Base-by-base conservation (phyloP, 257 asterid species). In the Thymus mandschuricus region DNA sequence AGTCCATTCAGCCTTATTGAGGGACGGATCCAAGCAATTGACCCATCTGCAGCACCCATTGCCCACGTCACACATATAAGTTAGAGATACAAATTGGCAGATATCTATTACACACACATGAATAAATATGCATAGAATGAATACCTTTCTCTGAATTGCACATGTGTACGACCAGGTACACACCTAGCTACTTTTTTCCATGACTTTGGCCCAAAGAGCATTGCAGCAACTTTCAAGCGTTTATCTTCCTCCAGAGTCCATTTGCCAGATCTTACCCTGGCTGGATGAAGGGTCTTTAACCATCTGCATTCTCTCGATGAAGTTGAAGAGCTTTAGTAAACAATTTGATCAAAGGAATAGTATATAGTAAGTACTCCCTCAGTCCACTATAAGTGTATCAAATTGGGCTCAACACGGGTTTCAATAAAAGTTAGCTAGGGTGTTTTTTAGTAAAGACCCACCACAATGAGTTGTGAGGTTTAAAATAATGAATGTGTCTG, bases 101-200 rank as follows among this genome's bases (percentile, higher is more conserved):
- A 72, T 31, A 44, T 30, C 38, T 15, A 46, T 58, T 54, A 11
- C 44, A 21, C 5, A 2, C 10, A 2, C 34, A 6, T 1, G 31
- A 0, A 48, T 29, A n/a, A 13, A 48, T 8, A 84, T 59, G 86
- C 68, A 65, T 15, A 8, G 6, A 70, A 64, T 50, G 43, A 60
- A 31, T 87, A 94, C 99, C 98, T 92, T 80, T 95, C 99, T 80
- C 99, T 89, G 81, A 98, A 89, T 84, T 92, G 98, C 46, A 86
- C 90, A 51, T 89, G 95, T 41, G 95, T 88, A 79, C 99, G 78
- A 30, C 99, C 99, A 77, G 96, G 91, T 55, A 95, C 96, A 71
- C 63, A 89, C 3, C 69, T 81, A 62, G 97, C 91, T 45, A 95
- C 82, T 73, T 89, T 88, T 79, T 70, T 89, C 99, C 99, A 95